Conservation (phyloP, 192 early-diverging fungal species). For the Coemansia sp. region DNA sequence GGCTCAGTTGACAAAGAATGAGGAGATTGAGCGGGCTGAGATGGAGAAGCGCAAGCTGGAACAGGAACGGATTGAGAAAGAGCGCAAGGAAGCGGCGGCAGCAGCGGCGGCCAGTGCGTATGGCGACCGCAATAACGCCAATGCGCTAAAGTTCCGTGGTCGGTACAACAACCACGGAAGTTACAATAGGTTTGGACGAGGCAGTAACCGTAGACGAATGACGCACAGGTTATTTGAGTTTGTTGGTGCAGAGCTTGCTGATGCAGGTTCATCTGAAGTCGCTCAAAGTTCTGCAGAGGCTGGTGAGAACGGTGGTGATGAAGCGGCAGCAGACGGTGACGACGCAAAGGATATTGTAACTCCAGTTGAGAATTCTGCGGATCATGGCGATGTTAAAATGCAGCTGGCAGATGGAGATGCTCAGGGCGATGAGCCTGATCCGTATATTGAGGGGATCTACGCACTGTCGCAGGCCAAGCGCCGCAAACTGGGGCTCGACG, state of each 20-base stretch:
- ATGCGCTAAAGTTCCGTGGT: constrained; percentile 15
- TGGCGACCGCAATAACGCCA: constrained; percentile 8
- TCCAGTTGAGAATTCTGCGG: not conserved
- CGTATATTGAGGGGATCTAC: constrained; percentile 36
- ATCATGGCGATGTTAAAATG: not conserved
- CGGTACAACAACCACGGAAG: constrained; percentile 15
- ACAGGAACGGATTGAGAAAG: constrained; percentile 42
- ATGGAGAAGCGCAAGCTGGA: constrained; percentile 31
- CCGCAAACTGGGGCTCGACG: constrained; percentile 39
- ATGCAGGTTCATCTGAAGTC: not conserved
- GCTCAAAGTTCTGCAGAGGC: not conserved
- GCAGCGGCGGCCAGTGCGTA: constrained; percentile 15
- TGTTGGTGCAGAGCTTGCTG: constrained; percentile 17
- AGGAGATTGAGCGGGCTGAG: constrained; percentile 41
- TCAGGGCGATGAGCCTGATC: constrained; percentile 24
- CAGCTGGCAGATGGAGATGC: not conserved
- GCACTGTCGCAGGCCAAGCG: constrained; percentile 38
- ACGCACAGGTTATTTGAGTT: constrained; percentile 48
- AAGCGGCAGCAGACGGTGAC: not conserved
- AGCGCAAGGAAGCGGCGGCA: constrained; percentile 45
- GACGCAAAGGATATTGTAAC: not conserved
- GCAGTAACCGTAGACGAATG: constrained; percentile 12
- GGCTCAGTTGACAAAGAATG: constrained; percentile 41
- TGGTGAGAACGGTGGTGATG: not conserved
- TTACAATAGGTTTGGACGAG: constrained; percentile 6